Base-by-base conservation (phyloP, 208 protist genomes). In the Wallacemonas sp. region DNA sequence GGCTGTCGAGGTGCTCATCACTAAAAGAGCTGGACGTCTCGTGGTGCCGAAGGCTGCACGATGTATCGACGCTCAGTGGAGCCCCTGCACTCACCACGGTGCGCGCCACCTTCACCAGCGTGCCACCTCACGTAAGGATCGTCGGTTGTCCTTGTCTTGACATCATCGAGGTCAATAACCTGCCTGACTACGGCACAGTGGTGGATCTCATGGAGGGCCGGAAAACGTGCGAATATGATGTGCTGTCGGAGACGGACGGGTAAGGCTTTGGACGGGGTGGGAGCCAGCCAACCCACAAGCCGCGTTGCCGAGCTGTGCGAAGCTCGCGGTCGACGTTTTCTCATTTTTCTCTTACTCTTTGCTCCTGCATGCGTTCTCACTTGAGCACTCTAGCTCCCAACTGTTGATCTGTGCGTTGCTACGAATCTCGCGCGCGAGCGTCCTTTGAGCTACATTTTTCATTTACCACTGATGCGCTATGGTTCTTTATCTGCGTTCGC, bases 21-120 rank as follows among this genome's bases (percentile, higher is more conserved):
- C 22, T 65, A 21, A 50, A 61, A 32, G 66, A 60, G 45, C 13
- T 71, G 13, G 41, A 71, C 30, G 15, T 71, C 29, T 60, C 57
- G n/a, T 38, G 50, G 17, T 71, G 58, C 38, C 17, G 46, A 1
- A 9, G n/a, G 27, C 66, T 71, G 9, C 52, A n/a, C 4, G 46
- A 54, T 26, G 13, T 54, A 5, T 54, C 46, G 24, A 39, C 46
- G n/a, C 50, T 57, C 15, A 57, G 30, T 19, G 26, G 32, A 3
- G 21, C 50, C 15, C 32, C 50, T 3, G 30, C 50, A 3, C 50
- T 57, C 30, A 57, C 29, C 8, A 39, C 32, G 30, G 30, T 57
- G 0, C 50, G 50, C 26, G 50, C 50, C 3, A 6, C 29, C 3
- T 39, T 6, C 21, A 57, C n/a, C 30, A 19, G 50, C 21, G 30